Conservation (phyloP, 306 rosid genomes). For the Neltuma alba region DNA sequence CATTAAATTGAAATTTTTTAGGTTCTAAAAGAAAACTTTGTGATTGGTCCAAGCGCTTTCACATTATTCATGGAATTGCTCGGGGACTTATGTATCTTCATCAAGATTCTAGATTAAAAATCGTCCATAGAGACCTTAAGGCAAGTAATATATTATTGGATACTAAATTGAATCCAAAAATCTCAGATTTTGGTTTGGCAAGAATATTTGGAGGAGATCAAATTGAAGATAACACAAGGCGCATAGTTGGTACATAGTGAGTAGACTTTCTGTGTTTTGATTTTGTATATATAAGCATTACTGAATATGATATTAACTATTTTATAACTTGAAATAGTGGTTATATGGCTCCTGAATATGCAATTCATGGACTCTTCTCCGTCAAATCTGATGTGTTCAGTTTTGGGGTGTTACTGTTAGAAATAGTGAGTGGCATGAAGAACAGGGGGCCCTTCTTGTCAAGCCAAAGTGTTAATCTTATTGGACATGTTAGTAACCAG, state of each 20-base stretch:
- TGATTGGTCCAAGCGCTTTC: neutral
- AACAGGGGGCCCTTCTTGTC: neutral
- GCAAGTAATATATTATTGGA: neutral
- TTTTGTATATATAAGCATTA: neutral
- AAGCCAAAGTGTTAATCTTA: neutral
- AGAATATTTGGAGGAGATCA: neutral
- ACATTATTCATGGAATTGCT: neutral
- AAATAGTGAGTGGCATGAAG: conserved; percentile 27
- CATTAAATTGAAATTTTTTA: neutral
- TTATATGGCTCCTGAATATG: conserved; percentile 13
- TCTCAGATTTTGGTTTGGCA: neutral
- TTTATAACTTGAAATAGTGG: neutral
- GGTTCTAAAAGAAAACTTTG: neutral
- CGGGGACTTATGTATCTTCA: neutral
- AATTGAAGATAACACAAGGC: neutral
- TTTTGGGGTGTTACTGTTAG: conserved; percentile 21
- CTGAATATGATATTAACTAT: too few relatives aligned
- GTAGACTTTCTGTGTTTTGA: neutral
- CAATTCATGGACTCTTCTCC: neutral
- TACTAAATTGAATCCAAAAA: neutral
- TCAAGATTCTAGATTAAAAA: neutral
- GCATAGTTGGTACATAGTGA: conserved; percentile 19
- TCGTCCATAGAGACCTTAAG: neutral
- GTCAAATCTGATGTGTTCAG: conserved; percentile 19
- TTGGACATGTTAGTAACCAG: conserved; percentile 10